Base-by-base conservation (phyloP, 176 grass and related monocot species). In the Bromus sterilis region DNA sequence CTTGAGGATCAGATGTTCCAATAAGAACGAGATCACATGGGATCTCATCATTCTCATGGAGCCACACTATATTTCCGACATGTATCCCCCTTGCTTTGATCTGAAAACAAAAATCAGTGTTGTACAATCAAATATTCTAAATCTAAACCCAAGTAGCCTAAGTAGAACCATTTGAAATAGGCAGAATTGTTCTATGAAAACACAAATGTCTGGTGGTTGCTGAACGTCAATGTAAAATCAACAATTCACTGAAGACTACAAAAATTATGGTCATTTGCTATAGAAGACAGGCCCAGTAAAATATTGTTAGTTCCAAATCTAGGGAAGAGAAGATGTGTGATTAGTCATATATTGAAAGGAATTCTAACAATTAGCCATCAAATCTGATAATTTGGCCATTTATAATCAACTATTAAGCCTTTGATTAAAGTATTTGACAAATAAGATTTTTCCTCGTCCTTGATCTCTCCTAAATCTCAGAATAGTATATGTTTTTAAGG, bases 1-100 rank as follows among this genome's bases (percentile, higher is more conserved):
- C 95, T 87, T 91, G 92, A 71, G 88, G 86, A 86, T 98, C 92
- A 82, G 95, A 94, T 85, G 90, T 91, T 74, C 92, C 90, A 67
- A 98, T 81, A 42, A 98, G 87, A 84, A 91, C 88, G 87, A 98
- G 84, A 75, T 98, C 95, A 63, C 95, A 98, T 43, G 95, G 95
- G 56, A 98, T 89, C 80, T 98, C 95, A 76, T 98, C 90, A 89
- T 98, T 98, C 75, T 98, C 92, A 83, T 89, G 80, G 56, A 98
- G 88, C 92, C 90, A 98, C 51, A 98, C 87, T 89, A 98, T 84
- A 93, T 87, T 88, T 79, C 95, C 90, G 59, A 98, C 92, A 89
- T 74, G 88, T 86, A 98, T 87, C 39, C 87, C 95, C 53, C 91
- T 92, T 89, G 95, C 92, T 89, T 93, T 73, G 84, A 94, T 84